phyloP scores from a whole-genome alignment of 1,139 yeast genomes.

The Yamadazyma songkhlaensis region DNA sequence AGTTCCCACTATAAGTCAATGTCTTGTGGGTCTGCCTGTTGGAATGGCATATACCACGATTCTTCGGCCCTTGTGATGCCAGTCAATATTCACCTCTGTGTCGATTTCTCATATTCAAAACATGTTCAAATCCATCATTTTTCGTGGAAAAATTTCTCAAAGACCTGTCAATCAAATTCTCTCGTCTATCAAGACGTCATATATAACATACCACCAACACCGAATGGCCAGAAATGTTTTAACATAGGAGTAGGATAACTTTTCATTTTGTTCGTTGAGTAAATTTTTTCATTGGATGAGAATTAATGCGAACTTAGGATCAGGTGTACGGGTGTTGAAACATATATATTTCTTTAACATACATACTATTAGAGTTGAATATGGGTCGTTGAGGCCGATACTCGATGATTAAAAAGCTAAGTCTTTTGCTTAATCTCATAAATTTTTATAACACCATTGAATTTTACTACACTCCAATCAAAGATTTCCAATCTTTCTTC shows the following conservation, averaged over 20 bases:
- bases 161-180: no score
- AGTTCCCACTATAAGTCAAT: no score
- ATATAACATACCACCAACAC: conserved; percentile 47
- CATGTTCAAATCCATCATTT: no score
- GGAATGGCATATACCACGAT: no score
- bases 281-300: conserved; percentile 5
- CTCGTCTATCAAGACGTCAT: neutral
- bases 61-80: no score
- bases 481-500: conserved; percentile 38
- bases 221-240: conserved; percentile 50
- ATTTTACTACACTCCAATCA: conserved; percentile 17
- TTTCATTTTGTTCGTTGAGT: conserved; percentile 13
- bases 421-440: neutral
- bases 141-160: no score
- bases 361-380: no score
- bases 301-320: neutral
- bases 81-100: no score
- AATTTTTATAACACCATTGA: conserved; percentile 1
- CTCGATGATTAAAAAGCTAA: no score
- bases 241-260: conserved; percentile 47
- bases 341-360: no score
- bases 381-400: no score
- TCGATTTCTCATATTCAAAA: neutral
- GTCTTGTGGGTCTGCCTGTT: no score
- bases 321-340: conserved; percentile 1